Evolutionary conservation across 805 yeast species (phyloP), one percentile per base, ranked within the genome.

Genomic region (Suhomyces canberraensis): DNA sequence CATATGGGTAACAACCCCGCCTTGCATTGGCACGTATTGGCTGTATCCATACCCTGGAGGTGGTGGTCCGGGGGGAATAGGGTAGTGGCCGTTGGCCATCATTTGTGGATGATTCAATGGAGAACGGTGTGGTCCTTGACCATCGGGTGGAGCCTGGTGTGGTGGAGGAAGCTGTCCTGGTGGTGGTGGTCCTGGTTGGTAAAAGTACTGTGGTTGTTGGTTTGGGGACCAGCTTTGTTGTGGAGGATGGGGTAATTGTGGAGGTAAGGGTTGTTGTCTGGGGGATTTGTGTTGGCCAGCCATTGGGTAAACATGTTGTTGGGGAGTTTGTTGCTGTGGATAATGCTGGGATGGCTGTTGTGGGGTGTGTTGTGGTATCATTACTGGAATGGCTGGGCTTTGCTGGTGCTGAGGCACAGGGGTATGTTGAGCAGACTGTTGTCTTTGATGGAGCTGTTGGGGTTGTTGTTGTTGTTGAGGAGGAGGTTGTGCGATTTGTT

Each of bases 21-120:
- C 64, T 16, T 54, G 64, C 37, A 61, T 42, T 1, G 68, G 66
- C 30, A 56, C 51, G 38, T 62, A 64, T 35, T 57, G 66, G n/a
- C 61, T 62, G 42, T 65, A 67, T 7, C 62, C 53, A 39, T 61
- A 65, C 1, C 66, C 66, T 13, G 66, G 69, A 8, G 66, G 64
- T 16, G 57, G 32, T 31, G 48, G 42, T n/a, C 40, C 45, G n/a
- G 45, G 41, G 14, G 43, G 41, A 4, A 42, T 35, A 11, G 47
- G 51, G 21, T 44, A 37, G n/a, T 35, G 45, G 15, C 50, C 52
- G 28, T 39, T 38, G 8, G 44, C 46, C 4, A 49, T 36, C 46
- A 49, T 43, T 25, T 49, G 51, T 40, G 52, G 45, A 7, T 47
- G 52, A 39, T 41, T 45, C 39, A 48, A 48, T 7, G 61, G 61